Evolutionary conservation across 345 rosid species (phyloP).

Genomic region (Hibiscus mutabilis): DNA sequence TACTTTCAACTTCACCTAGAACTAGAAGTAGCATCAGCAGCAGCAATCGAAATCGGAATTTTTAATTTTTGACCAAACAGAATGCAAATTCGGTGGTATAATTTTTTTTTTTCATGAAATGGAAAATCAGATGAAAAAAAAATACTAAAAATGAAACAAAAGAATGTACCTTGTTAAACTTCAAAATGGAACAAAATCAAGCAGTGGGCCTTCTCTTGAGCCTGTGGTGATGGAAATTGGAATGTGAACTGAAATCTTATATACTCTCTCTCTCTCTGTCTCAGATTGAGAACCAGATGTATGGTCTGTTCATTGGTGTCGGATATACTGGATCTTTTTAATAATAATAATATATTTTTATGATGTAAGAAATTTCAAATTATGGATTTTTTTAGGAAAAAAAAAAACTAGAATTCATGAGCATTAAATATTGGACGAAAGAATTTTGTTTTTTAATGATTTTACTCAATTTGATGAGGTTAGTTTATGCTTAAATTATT

Average conservation of each 20-base stretch:
- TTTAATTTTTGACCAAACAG: neutral
- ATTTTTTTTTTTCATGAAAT: neutral
- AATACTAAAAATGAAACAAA: neutral
- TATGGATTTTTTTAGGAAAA: no score
- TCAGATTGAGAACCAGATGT: neutral
- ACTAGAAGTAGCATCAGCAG: neutral
- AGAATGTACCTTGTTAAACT: neutral
- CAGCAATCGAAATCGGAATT: neutral
- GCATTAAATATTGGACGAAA: no score
- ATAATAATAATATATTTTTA: no score
- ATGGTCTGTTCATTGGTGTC: neutral
- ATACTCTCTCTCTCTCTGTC: no score
- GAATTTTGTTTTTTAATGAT: no score
- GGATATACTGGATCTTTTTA: neutral
- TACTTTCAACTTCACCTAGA: neutral
- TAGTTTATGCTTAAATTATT: no score
- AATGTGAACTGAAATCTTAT: neutral
- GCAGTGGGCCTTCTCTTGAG: neutral
- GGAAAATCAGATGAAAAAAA: neutral
- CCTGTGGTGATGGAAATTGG: neutral
- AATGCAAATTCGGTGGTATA: neutral
- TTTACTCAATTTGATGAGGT: no score
- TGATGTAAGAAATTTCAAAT: no score
- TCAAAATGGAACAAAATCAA: neutral
- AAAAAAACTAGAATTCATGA: no score